Base-by-base conservation (phyloP, 805 yeast genomes). In the Candida nitratophila region DNA sequence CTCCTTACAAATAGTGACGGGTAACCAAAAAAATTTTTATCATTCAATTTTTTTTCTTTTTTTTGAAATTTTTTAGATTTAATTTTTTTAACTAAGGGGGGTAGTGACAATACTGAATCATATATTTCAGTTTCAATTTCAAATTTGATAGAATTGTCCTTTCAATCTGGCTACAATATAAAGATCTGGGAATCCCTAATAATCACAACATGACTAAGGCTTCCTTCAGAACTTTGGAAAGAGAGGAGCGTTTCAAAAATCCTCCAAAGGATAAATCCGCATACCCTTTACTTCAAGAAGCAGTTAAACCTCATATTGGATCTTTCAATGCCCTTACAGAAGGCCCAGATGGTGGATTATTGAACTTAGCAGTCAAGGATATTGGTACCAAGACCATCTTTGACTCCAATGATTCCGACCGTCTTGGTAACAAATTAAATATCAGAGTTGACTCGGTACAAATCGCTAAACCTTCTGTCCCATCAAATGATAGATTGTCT, bases 281-380 rank as follows among this genome's bases (percentile, higher is more conserved):
- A 8, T 91, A 69, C 56, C 96, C 96, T 15, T 66, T 89, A 35
- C 73, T 93, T 32, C 76, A 77, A 46, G 96, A 88, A 50, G 98
- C 99, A 15, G 93, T 93, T 35, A 79, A 80, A 45, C 99, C 99
- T 5, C 99, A 93, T 63, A 77, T 93, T 44, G 97, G 96, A 9
- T 91, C 98, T 1, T 93, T 93, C 73, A 85, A 93, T 71, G 97
- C 97, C 5, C 71, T 93, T 45, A 86, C 96, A 21, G 95, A 86
- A 46, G 96, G 96, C 37, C 79, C 86, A 21, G 81, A 73, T 37
- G 95, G 91, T 39, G 96, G 96, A 6, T 64, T 93, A 22, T 71
- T 93, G 47, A 88, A 90, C 61, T 68, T 83, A 42, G 97, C 86
- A 2, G 95, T 84, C 39, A 74, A 83, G 56, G 98, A 93, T 59